Conservation (phyloP, 495 filamentous ascomycete species). For the Trichoderma parareesei region DNA sequence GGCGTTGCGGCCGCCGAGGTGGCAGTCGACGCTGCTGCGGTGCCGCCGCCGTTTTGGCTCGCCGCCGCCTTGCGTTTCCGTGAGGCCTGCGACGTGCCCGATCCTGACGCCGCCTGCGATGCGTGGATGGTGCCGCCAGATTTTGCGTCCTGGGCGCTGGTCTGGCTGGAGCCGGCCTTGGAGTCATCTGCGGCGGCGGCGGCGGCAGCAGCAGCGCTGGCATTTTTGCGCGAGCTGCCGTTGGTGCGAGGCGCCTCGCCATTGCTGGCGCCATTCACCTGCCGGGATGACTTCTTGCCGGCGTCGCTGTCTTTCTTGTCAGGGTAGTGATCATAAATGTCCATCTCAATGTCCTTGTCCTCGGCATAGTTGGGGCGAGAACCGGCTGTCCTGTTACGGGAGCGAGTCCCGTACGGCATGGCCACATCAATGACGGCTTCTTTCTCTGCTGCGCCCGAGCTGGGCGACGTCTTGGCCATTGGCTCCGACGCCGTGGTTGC, state of each 20-base stretch:
- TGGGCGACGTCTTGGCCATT: conserved; percentile 32
- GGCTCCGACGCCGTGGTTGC: conserved; percentile 22
- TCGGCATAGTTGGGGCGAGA: conserved; percentile 92
- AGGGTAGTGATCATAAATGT: conserved; percentile 51
- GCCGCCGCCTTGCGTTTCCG: conserved; percentile 66
- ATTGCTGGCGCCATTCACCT: conserved; percentile 21
- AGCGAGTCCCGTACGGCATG: conserved; percentile 90
- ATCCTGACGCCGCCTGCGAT: conserved; percentile 29
- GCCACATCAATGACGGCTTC: conserved; percentile 31
- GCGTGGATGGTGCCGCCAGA: conserved; percentile 40
- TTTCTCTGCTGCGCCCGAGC: conserved; percentile 30
- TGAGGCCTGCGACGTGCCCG: conserved; percentile 31
- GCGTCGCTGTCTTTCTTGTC: conserved; percentile 37
- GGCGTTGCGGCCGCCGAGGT: conserved; percentile 28
- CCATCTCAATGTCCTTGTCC: conserved; percentile 86
- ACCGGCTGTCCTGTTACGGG: conserved; percentile 74
- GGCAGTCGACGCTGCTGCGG: conserved; percentile 30
- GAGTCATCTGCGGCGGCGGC: conserved; percentile 26
- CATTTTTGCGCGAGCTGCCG: conserved; percentile 20
- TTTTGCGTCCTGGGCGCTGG: conserved; percentile 21
- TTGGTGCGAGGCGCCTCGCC: conserved; percentile 13
- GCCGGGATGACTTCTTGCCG: conserved; percentile 40
- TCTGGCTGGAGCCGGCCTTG: conserved; percentile 20
- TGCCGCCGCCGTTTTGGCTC: conserved; percentile 38
- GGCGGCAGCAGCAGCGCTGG: neutral